phyloP scores from a whole-genome alignment of 2,329 filamentous ascomycete species.

The Triangularia verruculosa region DNA sequence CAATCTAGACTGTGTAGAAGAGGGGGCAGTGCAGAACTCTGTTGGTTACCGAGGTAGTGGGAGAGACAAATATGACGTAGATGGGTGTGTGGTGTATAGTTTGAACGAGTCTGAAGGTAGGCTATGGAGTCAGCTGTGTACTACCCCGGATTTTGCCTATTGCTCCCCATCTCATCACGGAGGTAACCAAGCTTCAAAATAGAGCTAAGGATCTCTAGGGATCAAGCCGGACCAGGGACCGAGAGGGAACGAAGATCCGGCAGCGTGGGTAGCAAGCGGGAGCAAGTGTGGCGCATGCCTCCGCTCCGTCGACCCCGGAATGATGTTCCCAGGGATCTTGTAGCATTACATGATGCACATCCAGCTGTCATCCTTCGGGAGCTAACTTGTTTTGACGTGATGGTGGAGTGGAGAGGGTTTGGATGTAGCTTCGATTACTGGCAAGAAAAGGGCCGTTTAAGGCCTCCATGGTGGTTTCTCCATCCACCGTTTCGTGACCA shows the following conservation, averaged over 20 bases:
- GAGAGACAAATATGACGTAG: background rate
- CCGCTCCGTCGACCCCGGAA: background rate
- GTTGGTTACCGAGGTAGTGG: background rate
- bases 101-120: background rate
- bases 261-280: background rate
- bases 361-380: background rate
- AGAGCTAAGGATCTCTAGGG: background rate
- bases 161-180: background rate
- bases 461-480: background rate
- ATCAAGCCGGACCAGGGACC: background rate
- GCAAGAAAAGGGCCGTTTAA: background rate
- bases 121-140: background rate
- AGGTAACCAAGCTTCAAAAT: background rate
- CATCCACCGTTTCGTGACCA: background rate
- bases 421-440: background rate
- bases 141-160: background rate
- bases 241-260: background rate
- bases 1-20: background rate
- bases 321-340: background rate
- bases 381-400: background rate
- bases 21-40: background rate
- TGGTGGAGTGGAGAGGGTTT: background rate
- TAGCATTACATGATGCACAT: background rate
- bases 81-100: background rate
- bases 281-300: background rate